Evolutionary conservation across 805 yeast genomes (phyloP).

Genomic region (Tetrapisispora phaffii): DNA sequence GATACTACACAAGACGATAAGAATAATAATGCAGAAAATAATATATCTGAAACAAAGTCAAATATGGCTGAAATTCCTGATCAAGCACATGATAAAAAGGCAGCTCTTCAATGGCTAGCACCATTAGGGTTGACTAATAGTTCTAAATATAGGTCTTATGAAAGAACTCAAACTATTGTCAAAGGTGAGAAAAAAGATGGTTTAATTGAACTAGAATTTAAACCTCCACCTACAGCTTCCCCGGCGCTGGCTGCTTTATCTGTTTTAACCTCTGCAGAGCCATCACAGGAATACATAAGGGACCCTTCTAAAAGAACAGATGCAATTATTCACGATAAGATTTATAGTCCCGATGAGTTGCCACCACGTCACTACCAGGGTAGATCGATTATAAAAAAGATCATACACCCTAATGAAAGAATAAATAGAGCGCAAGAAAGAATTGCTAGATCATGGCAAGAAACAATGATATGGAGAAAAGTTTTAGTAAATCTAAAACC

Average conservation of each 20-base stretch:
- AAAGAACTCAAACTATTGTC: conserved; percentile 18
- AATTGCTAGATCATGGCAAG: conserved; percentile 82
- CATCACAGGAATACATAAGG: conserved; percentile 53
- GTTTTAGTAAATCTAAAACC: conserved; percentile 75
- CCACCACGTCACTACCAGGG: conserved; percentile 43
- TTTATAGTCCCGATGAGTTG: conserved; percentile 54
- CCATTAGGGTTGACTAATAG: conserved; percentile 19
- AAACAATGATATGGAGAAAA: conserved; percentile 77
- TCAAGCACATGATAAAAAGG: conserved; percentile 19
- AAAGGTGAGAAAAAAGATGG: conserved; percentile 4
- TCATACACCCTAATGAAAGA: conserved; percentile 27
- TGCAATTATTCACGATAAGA: conserved; percentile 71
- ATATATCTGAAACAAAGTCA: neutral
- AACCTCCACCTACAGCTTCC: conserved; percentile 61
- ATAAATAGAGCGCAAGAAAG: conserved; percentile 41
- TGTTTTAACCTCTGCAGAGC: conserved; percentile 71
- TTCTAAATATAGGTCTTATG: conserved; percentile 15
- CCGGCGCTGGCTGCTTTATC: conserved; percentile 71
- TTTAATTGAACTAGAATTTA: conserved; percentile 16
- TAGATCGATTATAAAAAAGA: conserved; percentile 19
- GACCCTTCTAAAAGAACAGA: conserved; percentile 58
- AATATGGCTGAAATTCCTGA: conserved; percentile 21
- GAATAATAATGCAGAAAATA: neutral
- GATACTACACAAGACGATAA: neutral
- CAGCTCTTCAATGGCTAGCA: conserved; percentile 21